Conservation (phyloP, 2,329 filamentous ascomycete species). For the Coleophoma eucalyptorum region DNA sequence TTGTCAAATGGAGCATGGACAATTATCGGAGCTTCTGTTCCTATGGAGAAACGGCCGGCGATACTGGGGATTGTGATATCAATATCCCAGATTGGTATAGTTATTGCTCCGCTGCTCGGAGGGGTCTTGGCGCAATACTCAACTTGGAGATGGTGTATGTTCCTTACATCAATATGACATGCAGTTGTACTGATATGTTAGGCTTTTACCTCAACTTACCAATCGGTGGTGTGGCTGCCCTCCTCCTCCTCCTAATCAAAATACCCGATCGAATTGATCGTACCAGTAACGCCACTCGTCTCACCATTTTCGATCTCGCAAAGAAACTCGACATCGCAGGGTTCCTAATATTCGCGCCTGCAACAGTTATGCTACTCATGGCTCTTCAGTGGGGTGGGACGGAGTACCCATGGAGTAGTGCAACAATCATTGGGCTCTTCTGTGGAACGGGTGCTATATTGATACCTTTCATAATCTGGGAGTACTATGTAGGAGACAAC, state of each 20-base stretch:
- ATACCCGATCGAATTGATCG: slow-evolving; percentile 16
- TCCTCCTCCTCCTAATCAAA: slow-evolving; percentile 30
- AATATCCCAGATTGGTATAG: slow-evolving; percentile 7
- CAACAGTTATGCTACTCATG: slow-evolving; percentile 26
- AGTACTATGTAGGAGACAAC: slow-evolving; percentile 15
- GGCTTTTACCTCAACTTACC: slow-evolving; percentile 34
- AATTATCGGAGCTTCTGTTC: slow-evolving; percentile 37
- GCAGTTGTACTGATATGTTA: not conserved
- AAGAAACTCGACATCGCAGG: slow-evolving; percentile 30
- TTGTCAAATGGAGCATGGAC: slow-evolving; percentile 45
- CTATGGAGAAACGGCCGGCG: slow-evolving; percentile 2
- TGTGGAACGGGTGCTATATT: slow-evolving; percentile 14
- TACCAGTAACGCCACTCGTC: not conserved
- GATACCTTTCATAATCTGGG: slow-evolving; percentile 18
- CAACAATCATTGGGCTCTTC: slow-evolving; percentile 21
- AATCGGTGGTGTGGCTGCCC: slow-evolving; percentile 27
- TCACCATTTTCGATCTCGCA: no score
- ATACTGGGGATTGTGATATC: not conserved
- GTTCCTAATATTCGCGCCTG: slow-evolving; percentile 25
- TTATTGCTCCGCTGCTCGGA: slow-evolving; percentile 22
- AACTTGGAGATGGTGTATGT: slow-evolving; percentile 29
- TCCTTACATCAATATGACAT: not conserved
- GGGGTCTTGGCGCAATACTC: slow-evolving; percentile 27
- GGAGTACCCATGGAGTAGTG: slow-evolving; percentile 24
- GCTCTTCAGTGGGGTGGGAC: slow-evolving; percentile 30